These are phyloP conservation scores for Penicillium frequentans DNA, from an alignment of 2,329 filamentous ascomycete genomes.

Conservation along the genomic window DNA sequence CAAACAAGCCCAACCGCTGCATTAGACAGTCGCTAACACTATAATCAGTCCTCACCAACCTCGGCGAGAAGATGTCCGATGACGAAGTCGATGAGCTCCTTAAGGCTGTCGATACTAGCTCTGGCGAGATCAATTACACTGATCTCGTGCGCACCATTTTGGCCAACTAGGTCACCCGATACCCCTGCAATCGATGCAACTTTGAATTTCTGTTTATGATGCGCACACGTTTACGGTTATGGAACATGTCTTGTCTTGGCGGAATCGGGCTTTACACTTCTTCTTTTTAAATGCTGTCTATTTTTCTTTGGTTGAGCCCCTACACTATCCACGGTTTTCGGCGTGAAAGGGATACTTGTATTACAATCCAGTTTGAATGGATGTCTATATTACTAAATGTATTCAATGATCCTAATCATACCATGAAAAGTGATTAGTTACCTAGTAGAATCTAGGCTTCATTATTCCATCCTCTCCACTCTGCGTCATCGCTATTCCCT, in stretches of 20 bases:
- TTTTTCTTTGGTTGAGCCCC: not conserved
- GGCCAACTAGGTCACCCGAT: slow-evolving; percentile 61
- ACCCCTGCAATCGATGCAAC: not conserved
- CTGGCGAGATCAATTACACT: slow-evolving; percentile 95
- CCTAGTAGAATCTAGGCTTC: slow-evolving; percentile 4
- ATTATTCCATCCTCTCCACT: slow-evolving; percentile 35
- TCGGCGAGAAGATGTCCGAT: slow-evolving; percentile 99
- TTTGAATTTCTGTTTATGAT: not conserved
- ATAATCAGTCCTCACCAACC: slow-evolving; percentile 76
- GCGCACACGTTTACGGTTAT: slow-evolving; percentile 3
- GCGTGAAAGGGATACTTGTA: not conserved
- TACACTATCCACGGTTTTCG: not conserved
- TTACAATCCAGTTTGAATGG: not conserved
- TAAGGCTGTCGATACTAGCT: slow-evolving; percentile 95
- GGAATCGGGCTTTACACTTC: not conserved
- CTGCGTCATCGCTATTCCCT: slow-evolving; percentile 27
- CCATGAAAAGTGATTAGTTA: not conserved
- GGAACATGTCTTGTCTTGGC: slow-evolving; percentile 6
- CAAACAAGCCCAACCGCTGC: not conserved
- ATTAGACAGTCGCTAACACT: not conserved
- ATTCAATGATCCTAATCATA: not conserved
- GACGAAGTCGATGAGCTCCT: slow-evolving; percentile 98
- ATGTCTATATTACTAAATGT: not conserved
- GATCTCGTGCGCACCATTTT: slow-evolving; percentile 85
- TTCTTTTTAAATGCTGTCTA: not conserved